Percentiles rank a stretch among this genome's conserved stretches.
Conservation (phyloP, 345 rosid species). For the Populus simonii region DNA sequence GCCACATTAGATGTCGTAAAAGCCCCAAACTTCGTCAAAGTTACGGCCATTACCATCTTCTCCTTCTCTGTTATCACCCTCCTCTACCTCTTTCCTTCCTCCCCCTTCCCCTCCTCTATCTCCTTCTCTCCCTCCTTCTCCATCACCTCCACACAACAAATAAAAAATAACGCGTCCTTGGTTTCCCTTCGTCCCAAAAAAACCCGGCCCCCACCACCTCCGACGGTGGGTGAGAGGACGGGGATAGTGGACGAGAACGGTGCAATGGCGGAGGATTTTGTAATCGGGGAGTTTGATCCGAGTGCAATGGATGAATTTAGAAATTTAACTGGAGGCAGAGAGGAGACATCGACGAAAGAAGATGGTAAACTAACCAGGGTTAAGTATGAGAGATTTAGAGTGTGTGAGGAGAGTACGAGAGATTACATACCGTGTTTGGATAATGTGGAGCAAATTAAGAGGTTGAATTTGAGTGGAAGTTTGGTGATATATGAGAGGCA, state of each 20-base stretch:
- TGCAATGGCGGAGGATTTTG: conserved; percentile 49
- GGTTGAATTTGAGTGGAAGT: conserved; percentile 20
- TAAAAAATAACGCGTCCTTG: conserved; percentile 7
- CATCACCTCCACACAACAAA: conserved; percentile 15
- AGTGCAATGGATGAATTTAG: conserved; percentile 24
- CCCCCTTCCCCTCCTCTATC: conserved; percentile 18
- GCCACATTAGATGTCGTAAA: conserved; percentile 22
- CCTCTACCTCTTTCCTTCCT: conserved; percentile 18
- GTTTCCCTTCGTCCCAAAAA: conserved; percentile 30
- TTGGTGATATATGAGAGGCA: conserved; percentile 50
- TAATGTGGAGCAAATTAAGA: conserved; percentile 38
- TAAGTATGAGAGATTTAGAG: conserved; percentile 22
- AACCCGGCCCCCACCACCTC: conserved; percentile 32
- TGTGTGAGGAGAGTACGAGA: conserved; percentile 37
- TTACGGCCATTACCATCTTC: conserved; percentile 28
- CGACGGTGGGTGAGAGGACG: conserved; percentile 30
- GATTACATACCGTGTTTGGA: conserved; percentile 56
- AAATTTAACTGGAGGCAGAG: conserved; percentile 10
- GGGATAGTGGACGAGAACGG: conserved; percentile 64
- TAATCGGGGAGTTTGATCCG: conserved; percentile 39
- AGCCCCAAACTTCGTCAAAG: conserved; percentile 39
- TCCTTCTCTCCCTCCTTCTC: conserved; percentile 17
- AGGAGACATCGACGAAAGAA: background rate
- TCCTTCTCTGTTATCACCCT: conserved; percentile 8
- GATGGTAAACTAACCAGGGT: background rate